Conservation (phyloP, 495 filamentous ascomycete species). For the Halenospora varia region DNA sequence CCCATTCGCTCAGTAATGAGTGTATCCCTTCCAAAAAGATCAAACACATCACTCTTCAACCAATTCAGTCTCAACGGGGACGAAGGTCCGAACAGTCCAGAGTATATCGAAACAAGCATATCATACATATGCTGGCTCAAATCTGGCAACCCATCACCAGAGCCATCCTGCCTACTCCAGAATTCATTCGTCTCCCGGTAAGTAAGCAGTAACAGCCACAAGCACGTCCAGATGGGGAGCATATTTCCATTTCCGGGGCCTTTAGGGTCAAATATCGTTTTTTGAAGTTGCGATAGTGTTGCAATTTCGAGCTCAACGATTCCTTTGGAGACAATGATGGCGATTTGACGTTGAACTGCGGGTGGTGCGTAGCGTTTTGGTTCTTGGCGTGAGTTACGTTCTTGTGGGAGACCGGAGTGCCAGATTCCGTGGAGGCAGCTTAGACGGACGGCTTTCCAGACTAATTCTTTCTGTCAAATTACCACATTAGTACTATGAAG, state of each 20-base stretch:
- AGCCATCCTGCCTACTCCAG: neutral
- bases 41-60: neutral
- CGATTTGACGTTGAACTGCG: conserved; percentile 1
- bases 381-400: neutral
- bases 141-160: neutral
- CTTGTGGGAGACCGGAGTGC: neutral
- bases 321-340: neutral
- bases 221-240: conserved; percentile 5
- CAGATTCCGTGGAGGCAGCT: conserved; percentile 3
- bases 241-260: conserved; percentile 4
- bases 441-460: conserved; percentile 3
- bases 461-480: conserved; percentile 1
- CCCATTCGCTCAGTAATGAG: neutral
- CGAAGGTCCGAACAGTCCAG: neutral
- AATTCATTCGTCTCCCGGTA: neutral
- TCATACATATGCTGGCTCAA: conserved; percentile 2
- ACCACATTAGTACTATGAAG: neutral
- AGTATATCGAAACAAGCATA: conserved; percentile 8
- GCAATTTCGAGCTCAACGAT: neutral
- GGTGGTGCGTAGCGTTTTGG: neutral
- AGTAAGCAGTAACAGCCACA: conserved; percentile 4
- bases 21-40: neutral
- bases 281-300: neutral
- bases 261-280: neutral
- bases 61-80: conserved; percentile 2